Evolutionary conservation across 2,329 filamentous ascomycete species (phyloP).

Genomic region (Cercospora citrullina): DNA sequence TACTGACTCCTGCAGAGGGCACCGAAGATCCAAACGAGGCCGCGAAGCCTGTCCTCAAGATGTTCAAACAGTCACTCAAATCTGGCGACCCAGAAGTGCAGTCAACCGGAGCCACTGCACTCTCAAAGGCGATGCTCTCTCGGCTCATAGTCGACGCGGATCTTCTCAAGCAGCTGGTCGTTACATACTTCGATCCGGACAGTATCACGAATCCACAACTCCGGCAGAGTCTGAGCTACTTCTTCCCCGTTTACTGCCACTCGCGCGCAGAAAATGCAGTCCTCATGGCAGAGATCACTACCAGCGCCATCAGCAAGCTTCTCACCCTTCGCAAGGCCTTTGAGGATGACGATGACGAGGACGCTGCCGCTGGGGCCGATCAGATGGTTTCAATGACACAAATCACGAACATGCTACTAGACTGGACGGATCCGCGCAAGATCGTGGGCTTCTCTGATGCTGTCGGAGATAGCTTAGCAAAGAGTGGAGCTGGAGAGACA

Average conservation of each 20-base stretch:
- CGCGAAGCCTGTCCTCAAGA: slow-evolving; percentile 70
- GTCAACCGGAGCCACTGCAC: slow-evolving; percentile 74
- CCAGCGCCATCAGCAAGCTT: slow-evolving; percentile 73
- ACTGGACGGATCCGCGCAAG: slow-evolving; percentile 94
- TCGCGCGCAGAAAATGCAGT: slow-evolving; percentile 79
- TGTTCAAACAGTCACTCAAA: slow-evolving; percentile 81
- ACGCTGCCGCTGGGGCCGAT: slow-evolving; percentile 66
- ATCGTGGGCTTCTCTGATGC: slow-evolving; percentile 47
- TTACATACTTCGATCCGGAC: slow-evolving; percentile 84
- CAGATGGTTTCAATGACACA: slow-evolving; percentile 70
- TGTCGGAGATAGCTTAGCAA: slow-evolving; percentile 21
- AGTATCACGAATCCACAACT: slow-evolving; percentile 78
- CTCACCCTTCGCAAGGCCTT: slow-evolving; percentile 40
- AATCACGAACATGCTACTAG: slow-evolving; percentile 79
- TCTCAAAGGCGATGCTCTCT: slow-evolving; percentile 83
- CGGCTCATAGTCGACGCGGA: slow-evolving; percentile 70
- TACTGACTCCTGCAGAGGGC: slow-evolving; percentile 57
- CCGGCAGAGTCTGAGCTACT: slow-evolving; percentile 85
- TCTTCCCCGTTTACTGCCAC: slow-evolving; percentile 92
- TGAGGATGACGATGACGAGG: slow-evolving; percentile 53
- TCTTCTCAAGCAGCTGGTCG: slow-evolving; percentile 78
- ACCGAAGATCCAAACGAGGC: slow-evolving; percentile 36
- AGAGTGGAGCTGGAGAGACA: slow-evolving; percentile 46
- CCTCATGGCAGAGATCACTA: slow-evolving; percentile 72
- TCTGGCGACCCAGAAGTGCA: slow-evolving; percentile 73